A percentile compares a stretch with the other conserved stretches of the same genome.
These are phyloP conservation scores for Coprinellus micaceus DNA, from an alignment of 768 basidiomycete species.

Conservation along the genomic window DNA sequence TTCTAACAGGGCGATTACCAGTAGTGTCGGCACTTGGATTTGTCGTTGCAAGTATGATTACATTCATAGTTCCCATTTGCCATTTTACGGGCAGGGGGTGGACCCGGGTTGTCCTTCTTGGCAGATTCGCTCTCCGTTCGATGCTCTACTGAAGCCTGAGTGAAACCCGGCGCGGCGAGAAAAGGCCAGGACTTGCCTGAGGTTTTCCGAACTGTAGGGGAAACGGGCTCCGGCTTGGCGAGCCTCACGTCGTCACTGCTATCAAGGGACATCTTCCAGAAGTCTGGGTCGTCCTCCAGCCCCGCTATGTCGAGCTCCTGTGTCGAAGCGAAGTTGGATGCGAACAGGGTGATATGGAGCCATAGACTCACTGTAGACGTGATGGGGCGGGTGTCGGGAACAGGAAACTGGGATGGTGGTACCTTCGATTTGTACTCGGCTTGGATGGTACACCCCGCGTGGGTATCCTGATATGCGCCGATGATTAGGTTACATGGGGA, in stretches of 20 bases:
- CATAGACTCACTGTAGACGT: conserved; percentile 53
- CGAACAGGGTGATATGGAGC: background rate
- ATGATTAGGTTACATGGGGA: background rate
- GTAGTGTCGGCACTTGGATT: conserved; percentile 67
- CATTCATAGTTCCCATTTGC: conserved; percentile 72
- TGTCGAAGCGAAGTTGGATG: background rate
- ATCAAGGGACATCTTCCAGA: conserved; percentile 56
- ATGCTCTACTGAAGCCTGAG: background rate
- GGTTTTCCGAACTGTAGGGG: background rate
- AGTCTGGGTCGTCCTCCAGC: conserved; percentile 64
- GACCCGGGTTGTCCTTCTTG: background rate
- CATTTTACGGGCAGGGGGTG: conserved; percentile 27
- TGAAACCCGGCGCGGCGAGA: too few relatives aligned
- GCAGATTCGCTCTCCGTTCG: background rate
- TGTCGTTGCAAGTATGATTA: conserved; percentile 79
- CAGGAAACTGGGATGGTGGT: conserved; percentile 55
- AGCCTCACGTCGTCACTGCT: conserved; percentile 29
- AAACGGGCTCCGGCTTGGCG: background rate
- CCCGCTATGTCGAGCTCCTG: conserved; percentile 67
- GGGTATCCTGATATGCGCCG: conserved; percentile 66
- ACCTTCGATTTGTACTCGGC: conserved; percentile 57
- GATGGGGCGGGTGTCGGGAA: conserved; percentile 67
- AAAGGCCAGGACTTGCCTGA: too few relatives aligned
- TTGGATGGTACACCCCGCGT: conserved; percentile 61
- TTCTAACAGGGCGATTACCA: too few relatives aligned